Conservation (phyloP, 139 green algal genomes). For the Deuterostichococcus epilithicus region DNA sequence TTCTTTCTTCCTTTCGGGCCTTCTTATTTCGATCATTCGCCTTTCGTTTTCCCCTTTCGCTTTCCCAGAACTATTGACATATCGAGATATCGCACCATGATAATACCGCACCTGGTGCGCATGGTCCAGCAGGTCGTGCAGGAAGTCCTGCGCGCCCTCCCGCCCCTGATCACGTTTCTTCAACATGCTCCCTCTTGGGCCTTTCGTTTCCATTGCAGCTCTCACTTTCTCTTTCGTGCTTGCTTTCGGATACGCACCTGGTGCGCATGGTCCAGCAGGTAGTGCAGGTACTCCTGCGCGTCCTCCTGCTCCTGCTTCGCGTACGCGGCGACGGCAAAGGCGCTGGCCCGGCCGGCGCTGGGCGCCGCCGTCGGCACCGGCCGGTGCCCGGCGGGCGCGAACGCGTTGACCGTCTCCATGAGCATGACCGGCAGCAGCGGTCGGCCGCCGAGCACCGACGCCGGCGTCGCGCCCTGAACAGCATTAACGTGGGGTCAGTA, state of each 20-base stretch:
- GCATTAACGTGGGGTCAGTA: no score
- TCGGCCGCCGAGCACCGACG: conserved; percentile 34
- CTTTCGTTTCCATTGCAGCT: not conserved
- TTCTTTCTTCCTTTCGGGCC: no score
- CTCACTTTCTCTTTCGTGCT: not conserved
- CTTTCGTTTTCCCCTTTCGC: no score
- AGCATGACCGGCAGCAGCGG: conserved; percentile 61
- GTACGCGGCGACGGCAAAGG: not conserved
- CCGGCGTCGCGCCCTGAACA: conserved; percentile 5
- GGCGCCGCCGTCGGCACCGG: not conserved
- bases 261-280: conserved; percentile 65
- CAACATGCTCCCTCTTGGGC: no score
- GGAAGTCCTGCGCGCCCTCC: conserved; percentile 82
- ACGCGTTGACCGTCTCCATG: conserved; percentile 45
- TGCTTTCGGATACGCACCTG: conserved; percentile 57
- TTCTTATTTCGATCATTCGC: no score
- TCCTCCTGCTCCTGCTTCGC: conserved; percentile 73
- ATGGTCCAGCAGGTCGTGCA: conserved; percentile 63
- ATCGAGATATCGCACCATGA: no score
- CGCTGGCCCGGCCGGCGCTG: not conserved
- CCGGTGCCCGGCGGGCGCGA: conserved; percentile 38
- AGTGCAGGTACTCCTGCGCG: conserved; percentile 78
- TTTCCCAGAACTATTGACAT: no score
- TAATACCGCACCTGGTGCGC: conserved; percentile 73
- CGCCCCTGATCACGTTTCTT: no score